Evolutionary conservation across 768 basidiomycete genomes (phyloP).

Genomic region (Amanita rimosa): DNA sequence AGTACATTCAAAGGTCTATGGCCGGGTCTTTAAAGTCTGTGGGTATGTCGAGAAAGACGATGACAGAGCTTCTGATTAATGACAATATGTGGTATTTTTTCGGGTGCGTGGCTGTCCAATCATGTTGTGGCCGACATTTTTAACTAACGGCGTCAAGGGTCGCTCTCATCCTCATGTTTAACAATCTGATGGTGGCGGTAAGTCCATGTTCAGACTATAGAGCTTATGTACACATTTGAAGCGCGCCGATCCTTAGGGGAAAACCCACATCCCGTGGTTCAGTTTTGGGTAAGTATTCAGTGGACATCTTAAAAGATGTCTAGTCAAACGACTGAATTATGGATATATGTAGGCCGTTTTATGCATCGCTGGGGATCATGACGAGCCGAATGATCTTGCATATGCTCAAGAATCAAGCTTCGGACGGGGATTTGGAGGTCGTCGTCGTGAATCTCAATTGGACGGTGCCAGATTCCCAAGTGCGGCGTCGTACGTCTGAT

Average conservation of each 20-base stretch:
- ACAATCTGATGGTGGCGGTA: constrained; percentile 35
- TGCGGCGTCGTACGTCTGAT: neutral
- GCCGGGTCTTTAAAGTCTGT: constrained; percentile 10
- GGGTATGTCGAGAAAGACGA: constrained; percentile 8
- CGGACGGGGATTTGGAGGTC: neutral
- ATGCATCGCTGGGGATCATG: constrained; percentile 34
- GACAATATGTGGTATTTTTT: constrained; percentile 36
- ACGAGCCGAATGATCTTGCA: constrained; percentile 35
- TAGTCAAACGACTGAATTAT: neutral
- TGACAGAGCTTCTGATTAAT: constrained; percentile 15
- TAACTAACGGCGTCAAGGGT: constrained; percentile 14
- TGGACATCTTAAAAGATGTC: neutral
- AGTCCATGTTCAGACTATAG: neutral
- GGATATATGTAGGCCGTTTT: constrained; percentile 25
- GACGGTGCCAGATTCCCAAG: neutral
- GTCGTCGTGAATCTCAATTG: neutral
- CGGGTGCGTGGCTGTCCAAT: neutral
- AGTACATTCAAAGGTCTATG: constrained; percentile 11
- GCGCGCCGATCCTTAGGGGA: constrained; percentile 16
- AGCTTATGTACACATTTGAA: neutral
- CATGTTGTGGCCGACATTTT: too few relatives aligned
- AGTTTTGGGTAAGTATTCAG: constrained; percentile 23
- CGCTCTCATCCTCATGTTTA: constrained; percentile 27
- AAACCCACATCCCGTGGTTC: constrained; percentile 38
- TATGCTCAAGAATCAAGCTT: constrained; percentile 11